Evolutionary conservation across 2,329 filamentous ascomycete genomes (phyloP), one percentile per base, ranked within the genome.

Genomic region (Aspergillus pseudoglaucus): DNA sequence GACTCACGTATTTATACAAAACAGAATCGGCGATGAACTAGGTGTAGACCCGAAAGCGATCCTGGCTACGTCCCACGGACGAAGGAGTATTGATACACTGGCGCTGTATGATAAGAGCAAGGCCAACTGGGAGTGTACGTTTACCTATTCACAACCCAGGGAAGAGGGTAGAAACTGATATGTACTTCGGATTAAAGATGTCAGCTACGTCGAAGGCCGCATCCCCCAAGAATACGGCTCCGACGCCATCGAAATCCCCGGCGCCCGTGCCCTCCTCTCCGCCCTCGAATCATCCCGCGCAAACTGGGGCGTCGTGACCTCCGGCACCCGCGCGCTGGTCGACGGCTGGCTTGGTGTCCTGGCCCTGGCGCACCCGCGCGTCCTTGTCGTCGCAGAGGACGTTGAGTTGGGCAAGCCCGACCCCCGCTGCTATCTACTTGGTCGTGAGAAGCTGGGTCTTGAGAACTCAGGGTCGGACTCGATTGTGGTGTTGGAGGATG

Each of bases 51-150:
- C 88, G n/a, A 77, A 84, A 42, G 80, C 85, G 41, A 97, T 98
- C 59, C 79, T 97, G 22, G 80, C 88, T 60, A 95, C 89, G 8
- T 95, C 90, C 4, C 93, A 98, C 69, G 93, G 93, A 52, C 82
- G 91, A 50, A 78, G 93, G 49, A 89, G 84, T 56, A 95, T 97
- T 61, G 93, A 98, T 60, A 83, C 87, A 2, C 77, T 98, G 49
- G 81, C 81, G 65, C 74, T 90, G 23, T 80, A 95, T 49, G 84
- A 88, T 53, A 87, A 89, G 14, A 83, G 87, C 58, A 88, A 89
- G 65, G 93, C 93, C 38, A 96, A 85, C 59, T 91, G 87, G 89
- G 89, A 95, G 55, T 95, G 89, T 94, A 72, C 73, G 87, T 81
- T 81, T 44, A 33, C 15, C n/a, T 52, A 47, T n/a, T n/a, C n/a